phyloP scores from a whole-genome alignment of 1,139 yeast species.

The Kodamaea sp. region DNA sequence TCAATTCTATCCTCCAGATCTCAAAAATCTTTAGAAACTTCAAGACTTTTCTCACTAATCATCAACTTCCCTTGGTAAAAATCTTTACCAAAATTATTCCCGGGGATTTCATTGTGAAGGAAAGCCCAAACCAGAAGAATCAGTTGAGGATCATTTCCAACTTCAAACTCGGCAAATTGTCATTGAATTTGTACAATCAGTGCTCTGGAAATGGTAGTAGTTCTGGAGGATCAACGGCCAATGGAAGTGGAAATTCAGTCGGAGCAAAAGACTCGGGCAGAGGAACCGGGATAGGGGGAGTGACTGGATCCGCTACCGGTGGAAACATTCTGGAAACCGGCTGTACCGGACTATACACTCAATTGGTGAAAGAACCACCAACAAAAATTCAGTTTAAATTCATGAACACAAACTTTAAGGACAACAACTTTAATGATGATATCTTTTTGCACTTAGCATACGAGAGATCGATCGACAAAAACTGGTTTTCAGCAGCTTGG shows the following conservation, averaged over 20 bases:
- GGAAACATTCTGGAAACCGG: background rate
- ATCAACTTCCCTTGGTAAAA: slow-evolving; percentile 44
- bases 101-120: slow-evolving; percentile 46
- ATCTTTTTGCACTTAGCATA: slow-evolving; percentile 83
- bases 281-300: slow-evolving; percentile 1
- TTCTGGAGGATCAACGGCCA: background rate
- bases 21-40: slow-evolving; percentile 52
- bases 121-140: slow-evolving; percentile 29
- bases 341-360: slow-evolving; percentile 32
- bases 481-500: slow-evolving; percentile 90
- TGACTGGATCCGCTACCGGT: background rate
- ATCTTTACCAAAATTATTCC: slow-evolving; percentile 62
- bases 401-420: slow-evolving; percentile 25
- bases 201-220: slow-evolving; percentile 31
- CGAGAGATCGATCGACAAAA: slow-evolving; percentile 75
- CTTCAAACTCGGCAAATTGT: slow-evolving; percentile 47
- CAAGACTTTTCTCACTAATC: slow-evolving; percentile 37
- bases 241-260: slow-evolving; percentile 1
- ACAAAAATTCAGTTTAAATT: slow-evolving; percentile 54
- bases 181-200: slow-evolving; percentile 66
- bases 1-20: slow-evolving; percentile 50
- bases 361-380: slow-evolving; percentile 49
- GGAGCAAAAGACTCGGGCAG: no score
- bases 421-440: slow-evolving; percentile 53
- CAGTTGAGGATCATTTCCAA: slow-evolving; percentile 52